Evolutionary conservation across 1,284 basidiomycete species (phyloP), one percentile per base, ranked within the genome.

Genomic region (Gomphus sp.): DNA sequence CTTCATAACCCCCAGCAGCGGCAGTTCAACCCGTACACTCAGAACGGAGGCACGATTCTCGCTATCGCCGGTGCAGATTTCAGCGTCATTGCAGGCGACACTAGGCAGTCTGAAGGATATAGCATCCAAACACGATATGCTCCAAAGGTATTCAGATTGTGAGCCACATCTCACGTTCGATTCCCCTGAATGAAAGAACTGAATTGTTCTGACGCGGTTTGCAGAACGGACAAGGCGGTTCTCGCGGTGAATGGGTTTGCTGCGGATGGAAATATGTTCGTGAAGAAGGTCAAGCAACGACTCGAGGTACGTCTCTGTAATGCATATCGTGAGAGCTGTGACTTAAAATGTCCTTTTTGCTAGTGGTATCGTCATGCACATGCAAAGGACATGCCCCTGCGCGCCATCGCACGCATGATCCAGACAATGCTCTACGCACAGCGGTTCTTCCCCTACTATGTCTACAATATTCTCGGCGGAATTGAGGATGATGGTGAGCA

Each of bases 291-390:
- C 58, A 90, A 90, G 72, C 93, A 97, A 72, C 81, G 92, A 65
- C 78, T 98, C 9, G 94, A 97, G 79, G 93, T 94, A 47, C 57
- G 44, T 52, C 16, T 18, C 52, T 43, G 18, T 48, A 25, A 48
- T n/a, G 41, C 52, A 58, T 43, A 45, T 31, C 8, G 49, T 14
- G 11, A 28, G 50, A 28, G 53, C 55, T n/a, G 53, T 60, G 25
- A 36, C 44, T 62, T 56, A 8, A 45, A 22, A 9, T 4, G n/a
- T n/a, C 18, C 9, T 52, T 59, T 59, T 39, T 45, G 28, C 25
- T 31, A 96, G 93, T 96, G 92, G 93, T 97, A 97, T 73, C 82
- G 88, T 62, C 92, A 96, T 70, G 91, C 91, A 16, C 94, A 98
- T 73, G 82, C 91, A 63, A 94, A 94, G 73, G 90, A 92, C 66